Percentiles rank a stretch among this genome's conserved stretches.
phyloP scores from a whole-genome alignment of 1,139 yeast genomes.

The Taiozyma sp. region DNA sequence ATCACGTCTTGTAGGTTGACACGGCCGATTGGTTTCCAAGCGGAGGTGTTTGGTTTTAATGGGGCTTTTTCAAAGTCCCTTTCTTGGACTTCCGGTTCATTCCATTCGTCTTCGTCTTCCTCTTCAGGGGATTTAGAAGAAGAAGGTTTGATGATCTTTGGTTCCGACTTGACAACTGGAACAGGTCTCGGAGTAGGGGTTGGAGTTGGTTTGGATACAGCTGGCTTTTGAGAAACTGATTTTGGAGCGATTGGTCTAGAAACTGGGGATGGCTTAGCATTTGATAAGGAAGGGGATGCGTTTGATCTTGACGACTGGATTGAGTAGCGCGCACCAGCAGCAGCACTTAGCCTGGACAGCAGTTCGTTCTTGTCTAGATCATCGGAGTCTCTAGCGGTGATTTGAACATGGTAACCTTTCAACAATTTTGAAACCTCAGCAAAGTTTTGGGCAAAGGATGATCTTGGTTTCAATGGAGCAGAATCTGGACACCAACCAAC shows the following conservation, averaged over 20 bases:
- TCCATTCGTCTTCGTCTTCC: constrained; percentile 53
- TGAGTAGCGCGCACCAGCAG: constrained; percentile 95
- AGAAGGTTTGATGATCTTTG: constrained; percentile 23
- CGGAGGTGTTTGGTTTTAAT: constrained; percentile 41
- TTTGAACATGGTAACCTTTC: constrained; percentile 88
- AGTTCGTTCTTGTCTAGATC: constrained; percentile 81
- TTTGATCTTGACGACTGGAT: constrained; percentile 39
- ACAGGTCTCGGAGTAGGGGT: constrained; percentile 22
- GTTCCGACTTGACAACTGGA: constrained; percentile 13
- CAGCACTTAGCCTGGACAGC: constrained; percentile 71
- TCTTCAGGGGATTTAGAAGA: constrained; percentile 13
- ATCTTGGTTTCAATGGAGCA: constrained; percentile 68
- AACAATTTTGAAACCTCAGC: constrained; percentile 66
- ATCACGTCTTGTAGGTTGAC: constrained; percentile 39
- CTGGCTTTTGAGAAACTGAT: constrained; percentile 42
- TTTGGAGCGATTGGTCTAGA: constrained; percentile 31
- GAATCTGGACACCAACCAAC: constrained; percentile 95
- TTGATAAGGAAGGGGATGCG: constrained; percentile 24
- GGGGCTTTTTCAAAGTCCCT: constrained; percentile 65
- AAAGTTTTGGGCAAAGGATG: constrained; percentile 71
- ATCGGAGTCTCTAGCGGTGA: constrained; percentile 92
- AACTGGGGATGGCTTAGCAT: constrained; percentile 14
- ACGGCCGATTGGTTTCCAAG: constrained; percentile 53
- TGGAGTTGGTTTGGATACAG: constrained; percentile 58
- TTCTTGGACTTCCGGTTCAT: constrained; percentile 58